These are phyloP conservation scores for Manihot esculenta DNA, from an alignment of 441 rosid genomes.

Conservation along the genomic window DNA sequence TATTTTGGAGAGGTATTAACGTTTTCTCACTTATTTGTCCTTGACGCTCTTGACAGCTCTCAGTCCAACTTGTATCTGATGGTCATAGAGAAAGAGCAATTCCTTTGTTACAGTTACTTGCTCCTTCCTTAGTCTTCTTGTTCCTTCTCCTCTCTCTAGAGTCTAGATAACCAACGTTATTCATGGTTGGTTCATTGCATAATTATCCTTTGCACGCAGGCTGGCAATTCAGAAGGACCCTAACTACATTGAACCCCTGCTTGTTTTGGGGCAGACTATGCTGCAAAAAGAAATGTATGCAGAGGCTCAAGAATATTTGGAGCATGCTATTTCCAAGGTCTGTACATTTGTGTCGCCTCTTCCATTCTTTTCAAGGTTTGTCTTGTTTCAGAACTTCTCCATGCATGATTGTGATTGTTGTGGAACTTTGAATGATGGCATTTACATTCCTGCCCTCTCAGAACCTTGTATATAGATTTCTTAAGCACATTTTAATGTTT, in stretches of 20 bases:
- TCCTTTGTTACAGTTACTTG: constrained; percentile 54
- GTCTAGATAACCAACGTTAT: background rate
- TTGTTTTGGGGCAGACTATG: constrained; percentile 68
- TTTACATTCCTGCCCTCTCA: background rate
- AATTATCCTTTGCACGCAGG: constrained; percentile 38
- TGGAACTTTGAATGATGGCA: background rate
- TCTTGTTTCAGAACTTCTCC: background rate
- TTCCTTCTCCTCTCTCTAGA: constrained; percentile 1
- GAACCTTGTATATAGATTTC: background rate
- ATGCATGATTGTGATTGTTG: background rate
- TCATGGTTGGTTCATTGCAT: constrained; percentile 4
- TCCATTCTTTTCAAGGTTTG: background rate
- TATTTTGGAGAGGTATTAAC: constrained; percentile 7
- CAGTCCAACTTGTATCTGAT: constrained; percentile 54
- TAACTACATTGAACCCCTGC: constrained; percentile 50
- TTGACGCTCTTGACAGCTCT: constrained; percentile 54
- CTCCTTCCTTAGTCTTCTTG: constrained; percentile 11
- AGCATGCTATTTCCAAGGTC: constrained; percentile 83
- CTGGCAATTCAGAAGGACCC: constrained; percentile 78
- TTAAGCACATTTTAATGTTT: background rate
- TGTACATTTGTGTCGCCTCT: constrained; percentile 1
- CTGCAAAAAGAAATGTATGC: constrained; percentile 47
- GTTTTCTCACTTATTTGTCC: constrained; percentile 23
- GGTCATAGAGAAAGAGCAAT: constrained; percentile 52
- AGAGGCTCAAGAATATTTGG: constrained; percentile 68